Conservation (phyloP, 2,329 filamentous ascomycete species). For the Pseudogymnoascus sp. region DNA sequence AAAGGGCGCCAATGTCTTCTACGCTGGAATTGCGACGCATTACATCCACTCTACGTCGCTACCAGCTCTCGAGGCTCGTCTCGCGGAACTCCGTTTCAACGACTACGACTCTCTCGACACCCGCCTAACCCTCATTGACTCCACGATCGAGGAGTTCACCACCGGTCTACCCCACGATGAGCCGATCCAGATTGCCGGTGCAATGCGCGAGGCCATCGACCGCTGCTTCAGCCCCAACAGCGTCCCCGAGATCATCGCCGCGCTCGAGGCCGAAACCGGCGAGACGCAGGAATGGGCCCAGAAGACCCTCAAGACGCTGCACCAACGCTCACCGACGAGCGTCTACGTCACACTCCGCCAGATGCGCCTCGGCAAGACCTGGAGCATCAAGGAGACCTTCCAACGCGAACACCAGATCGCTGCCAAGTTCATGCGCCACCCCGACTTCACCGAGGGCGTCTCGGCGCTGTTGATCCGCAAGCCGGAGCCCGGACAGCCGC, state of each 20-base stretch:
- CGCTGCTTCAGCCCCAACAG: slow-evolving; percentile 65
- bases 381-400: slow-evolving; percentile 83
- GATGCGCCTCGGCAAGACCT: slow-evolving; percentile 67
- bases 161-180: slow-evolving; percentile 76
- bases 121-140: slow-evolving; percentile 68
- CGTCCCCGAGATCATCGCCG: slow-evolving; percentile 62
- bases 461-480: slow-evolving; percentile 70
- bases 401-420: slow-evolving; percentile 79
- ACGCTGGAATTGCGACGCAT: slow-evolving; percentile 88
- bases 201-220: slow-evolving; percentile 75
- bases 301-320: slow-evolving; percentile 67
- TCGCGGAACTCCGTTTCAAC: slow-evolving; percentile 82
- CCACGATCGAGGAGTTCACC: slow-evolving; percentile 84
- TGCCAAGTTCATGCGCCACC: slow-evolving; percentile 78
- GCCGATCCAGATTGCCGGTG: slow-evolving; percentile 59
- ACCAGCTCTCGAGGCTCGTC: slow-evolving; percentile 70
- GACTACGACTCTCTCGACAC: slow-evolving; percentile 61
- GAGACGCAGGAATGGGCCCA: slow-evolving; percentile 65
- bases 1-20: slow-evolving; percentile 78
- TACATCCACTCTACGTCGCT: slow-evolving; percentile 89
- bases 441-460: slow-evolving; percentile 91
- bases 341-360: slow-evolving; percentile 79
- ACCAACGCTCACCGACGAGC: slow-evolving; percentile 74
- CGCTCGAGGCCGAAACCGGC: slow-evolving; percentile 35
- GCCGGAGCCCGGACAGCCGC: slow-evolving; percentile 39